phyloP scores from a whole-genome alignment of 768 basidiomycete species.

The Solioccasus polychromus region DNA sequence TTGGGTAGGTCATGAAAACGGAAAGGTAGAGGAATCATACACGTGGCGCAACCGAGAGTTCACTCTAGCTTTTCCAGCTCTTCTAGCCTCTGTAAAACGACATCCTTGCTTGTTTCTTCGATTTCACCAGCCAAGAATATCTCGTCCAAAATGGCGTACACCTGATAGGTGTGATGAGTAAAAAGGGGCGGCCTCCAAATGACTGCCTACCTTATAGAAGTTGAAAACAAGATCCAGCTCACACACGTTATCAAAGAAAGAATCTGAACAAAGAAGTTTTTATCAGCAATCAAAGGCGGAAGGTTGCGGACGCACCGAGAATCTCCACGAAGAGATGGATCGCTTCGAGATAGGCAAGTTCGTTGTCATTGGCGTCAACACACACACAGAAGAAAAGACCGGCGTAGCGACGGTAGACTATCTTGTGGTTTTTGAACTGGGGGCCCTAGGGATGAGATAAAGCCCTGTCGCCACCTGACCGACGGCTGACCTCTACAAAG shows the following conservation, averaged over 20 bases:
- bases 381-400: constrained; percentile 98
- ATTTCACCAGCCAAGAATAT: constrained; percentile 98
- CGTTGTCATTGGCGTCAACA: constrained; percentile 97
- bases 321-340: constrained; percentile 99
- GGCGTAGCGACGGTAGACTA: constrained; percentile 95
- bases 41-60: constrained; percentile 11
- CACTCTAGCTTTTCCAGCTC: constrained; percentile 92
- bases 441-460: constrained; percentile 7
- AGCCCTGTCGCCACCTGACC: background rate
- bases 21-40: constrained; percentile 7
- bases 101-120: constrained; percentile 97
- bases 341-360: constrained; percentile 94
- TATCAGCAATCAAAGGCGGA: background rate
- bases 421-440: constrained; percentile 96
- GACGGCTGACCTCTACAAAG: constrained; percentile 86
- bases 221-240: constrained; percentile 98
- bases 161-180: constrained; percentile 42
- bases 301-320: constrained; percentile 58
- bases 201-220: constrained; percentile 79
- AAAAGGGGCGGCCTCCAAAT: constrained; percentile 1
- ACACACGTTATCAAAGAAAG: constrained; percentile 99
- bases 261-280: constrained; percentile 49
- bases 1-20: constrained; percentile 6
- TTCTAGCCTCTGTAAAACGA: constrained; percentile 86
- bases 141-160: constrained; percentile 97